Base-by-base conservation (phyloP, 1,284 basidiomycete genomes). In the Coniophora puteana region DNA sequence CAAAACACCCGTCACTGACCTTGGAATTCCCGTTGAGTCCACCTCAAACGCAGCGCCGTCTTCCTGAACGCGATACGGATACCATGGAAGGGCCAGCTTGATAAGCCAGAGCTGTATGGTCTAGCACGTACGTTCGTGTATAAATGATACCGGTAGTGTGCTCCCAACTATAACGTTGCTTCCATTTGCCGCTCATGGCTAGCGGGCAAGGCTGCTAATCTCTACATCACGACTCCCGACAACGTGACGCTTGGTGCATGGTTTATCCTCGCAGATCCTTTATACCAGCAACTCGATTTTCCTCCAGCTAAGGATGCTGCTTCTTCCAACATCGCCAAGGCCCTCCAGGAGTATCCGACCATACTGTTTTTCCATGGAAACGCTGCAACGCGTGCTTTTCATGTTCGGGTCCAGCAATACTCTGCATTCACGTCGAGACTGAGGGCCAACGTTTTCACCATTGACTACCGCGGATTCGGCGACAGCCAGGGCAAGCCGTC, bases 291-390 rank as follows among this genome's bases (percentile, higher is more conserved):
- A 1, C 58, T 76, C 24, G 66, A 61, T 7, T 50, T 64, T 13
- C 68, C 59, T 1, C 55, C 53, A 1, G 49, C 51, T 3, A 47
- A 55, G 5, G 70, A 53, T 41, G 71, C 51, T 27, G 54, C 50
- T 36, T 61, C 61, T n/a, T 39, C 47, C 4, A 50, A 49, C 25
- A 50, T 75, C 13, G 46, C 55, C 6, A 43, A 53, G 20, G 84
- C 90, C 2, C 62, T 93, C 13, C 61, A 65, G 10, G 51, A 63
- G 0, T 66, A 74, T n/a, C 89, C 89, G 0, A 93, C 87, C 0
- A 68, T 95, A 22, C 69, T 96, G 20, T 94, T 91, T 64, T 74
- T 95, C 41, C 95, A 98, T 51, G 95, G 94, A 10, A 96, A 96
- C 52, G 88, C 81, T 1, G 88, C 74, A 4, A 89, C 86, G 0